Percentiles rank a stretch among this genome's conserved stretches.
Conservation (phyloP, 768 basidiomycete genomes). For the Lentinula lateritia region DNA sequence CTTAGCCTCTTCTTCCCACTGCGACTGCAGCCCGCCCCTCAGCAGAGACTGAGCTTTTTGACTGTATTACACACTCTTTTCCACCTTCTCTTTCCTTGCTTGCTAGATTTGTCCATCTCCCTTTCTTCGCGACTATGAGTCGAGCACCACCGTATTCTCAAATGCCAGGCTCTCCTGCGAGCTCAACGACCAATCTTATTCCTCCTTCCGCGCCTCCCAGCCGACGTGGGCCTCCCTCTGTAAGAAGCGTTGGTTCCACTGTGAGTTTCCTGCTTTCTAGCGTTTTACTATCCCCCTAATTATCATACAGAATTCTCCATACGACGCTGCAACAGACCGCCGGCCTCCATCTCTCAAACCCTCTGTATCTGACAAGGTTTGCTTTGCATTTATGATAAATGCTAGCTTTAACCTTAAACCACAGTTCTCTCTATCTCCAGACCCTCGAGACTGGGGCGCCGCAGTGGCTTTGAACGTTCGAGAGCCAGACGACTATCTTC, state of each 20-base stretch:
- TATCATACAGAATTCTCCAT: neutral
- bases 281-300: neutral
- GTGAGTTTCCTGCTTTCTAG: neutral
- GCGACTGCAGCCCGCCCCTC: neutral
- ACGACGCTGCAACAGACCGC: neutral
- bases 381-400: neutral
- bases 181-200: constrained; percentile 1
- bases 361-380: constrained; percentile 6
- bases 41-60: neutral
- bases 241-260: neutral
- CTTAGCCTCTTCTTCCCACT: neutral
- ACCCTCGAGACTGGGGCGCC: constrained; percentile 7
- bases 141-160: neutral
- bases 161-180: constrained; percentile 1
- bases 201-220: neutral
- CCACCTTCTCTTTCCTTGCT: constrained; percentile 1
- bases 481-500: constrained; percentile 60
- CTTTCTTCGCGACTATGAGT: neutral
- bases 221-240: neutral
- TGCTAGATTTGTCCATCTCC: neutral
- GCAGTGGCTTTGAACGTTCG: neutral
- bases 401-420: neutral
- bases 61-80: constrained; percentile 1
- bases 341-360: neutral
- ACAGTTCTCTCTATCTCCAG: constrained; percentile 8